These are phyloP conservation scores for Phytophthora chlamydospora DNA, from an alignment of 352 stramenopile genomes.

Conservation along the genomic window DNA sequence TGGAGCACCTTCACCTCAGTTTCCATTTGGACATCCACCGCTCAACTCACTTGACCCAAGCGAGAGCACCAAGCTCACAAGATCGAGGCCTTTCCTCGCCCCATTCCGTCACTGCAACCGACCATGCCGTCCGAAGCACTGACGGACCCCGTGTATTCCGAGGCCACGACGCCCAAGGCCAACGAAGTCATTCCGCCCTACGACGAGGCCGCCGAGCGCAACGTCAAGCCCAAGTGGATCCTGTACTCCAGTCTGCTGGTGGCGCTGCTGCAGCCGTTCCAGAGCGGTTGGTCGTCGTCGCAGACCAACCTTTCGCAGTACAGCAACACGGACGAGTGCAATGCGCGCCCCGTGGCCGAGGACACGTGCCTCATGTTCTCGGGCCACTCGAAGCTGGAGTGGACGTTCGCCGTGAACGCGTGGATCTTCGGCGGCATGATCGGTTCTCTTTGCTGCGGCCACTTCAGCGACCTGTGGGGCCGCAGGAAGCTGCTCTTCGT, in stretches of 20 bases:
- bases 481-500: conserved; percentile 23
- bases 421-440: conserved; percentile 66
- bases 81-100: background rate
- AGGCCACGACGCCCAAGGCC: conserved; percentile 15
- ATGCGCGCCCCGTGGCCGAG: conserved; percentile 18
- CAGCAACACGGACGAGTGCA: conserved; percentile 49
- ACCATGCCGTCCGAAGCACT: conserved; percentile 17
- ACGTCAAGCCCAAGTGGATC: conserved; percentile 23
- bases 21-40: conserved; percentile 12
- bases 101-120: background rate
- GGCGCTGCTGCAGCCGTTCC: conserved; percentile 48
- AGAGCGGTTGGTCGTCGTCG: conserved; percentile 60
- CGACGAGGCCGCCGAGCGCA: conserved; percentile 17
- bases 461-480: conserved; percentile 24
- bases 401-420: conserved; percentile 42
- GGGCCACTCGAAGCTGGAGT: conserved; percentile 27
- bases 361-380: conserved; percentile 23
- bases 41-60: background rate
- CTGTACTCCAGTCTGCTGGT: conserved; percentile 30
- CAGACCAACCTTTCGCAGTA: conserved; percentile 66
- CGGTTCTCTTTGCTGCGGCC: conserved; percentile 43
- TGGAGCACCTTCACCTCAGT: background rate
- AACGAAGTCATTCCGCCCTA: conserved; percentile 4
- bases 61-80: background rate
- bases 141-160: conserved; percentile 16